Evolutionary conservation across 371 early-diverging fungal genomes (phyloP).

Genomic region (Synchytrium microbalum): DNA sequence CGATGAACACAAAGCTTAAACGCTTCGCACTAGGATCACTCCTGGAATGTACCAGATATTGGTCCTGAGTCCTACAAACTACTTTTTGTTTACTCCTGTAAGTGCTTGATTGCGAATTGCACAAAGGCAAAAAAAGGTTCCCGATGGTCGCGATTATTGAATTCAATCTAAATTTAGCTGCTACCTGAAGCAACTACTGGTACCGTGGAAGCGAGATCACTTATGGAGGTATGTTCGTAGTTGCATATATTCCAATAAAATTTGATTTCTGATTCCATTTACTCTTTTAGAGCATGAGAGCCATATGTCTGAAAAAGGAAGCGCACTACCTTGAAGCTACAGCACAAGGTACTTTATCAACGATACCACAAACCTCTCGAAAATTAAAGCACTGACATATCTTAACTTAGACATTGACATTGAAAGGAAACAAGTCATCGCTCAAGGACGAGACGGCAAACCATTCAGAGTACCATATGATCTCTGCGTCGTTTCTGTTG

Average conservation of each 20-base stretch:
- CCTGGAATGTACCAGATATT: constrained; percentile 3
- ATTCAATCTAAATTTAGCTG: too few species aligned
- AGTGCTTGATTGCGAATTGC: constrained; percentile 62
- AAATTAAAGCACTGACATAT: background rate
- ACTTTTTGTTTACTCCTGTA: constrained; percentile 75
- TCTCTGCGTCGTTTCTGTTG: constrained; percentile 54
- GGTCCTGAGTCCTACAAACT: constrained; percentile 16
- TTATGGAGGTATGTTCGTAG: constrained; percentile 54
- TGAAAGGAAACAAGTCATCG: background rate
- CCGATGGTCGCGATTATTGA: too few species aligned
- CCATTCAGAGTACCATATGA: constrained; percentile 5
- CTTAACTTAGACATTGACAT: background rate
- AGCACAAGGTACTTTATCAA: constrained; percentile 22
- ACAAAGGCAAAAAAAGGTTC: too few species aligned
- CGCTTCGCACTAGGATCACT: background rate
- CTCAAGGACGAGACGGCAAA: background rate
- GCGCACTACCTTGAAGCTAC: constrained; percentile 22
- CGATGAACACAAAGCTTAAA: background rate
- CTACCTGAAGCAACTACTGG: constrained; percentile 11
- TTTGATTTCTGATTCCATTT: too few species aligned
- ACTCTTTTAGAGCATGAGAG: constrained; percentile 55
- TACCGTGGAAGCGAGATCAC: constrained; percentile 69
- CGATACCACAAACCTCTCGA: background rate
- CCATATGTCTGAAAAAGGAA: constrained; percentile 20
- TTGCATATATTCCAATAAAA: too few species aligned